These are phyloP conservation scores for Priceomyces haplophilus DNA, from an alignment of 805 yeast genomes.

Conservation along the genomic window DNA sequence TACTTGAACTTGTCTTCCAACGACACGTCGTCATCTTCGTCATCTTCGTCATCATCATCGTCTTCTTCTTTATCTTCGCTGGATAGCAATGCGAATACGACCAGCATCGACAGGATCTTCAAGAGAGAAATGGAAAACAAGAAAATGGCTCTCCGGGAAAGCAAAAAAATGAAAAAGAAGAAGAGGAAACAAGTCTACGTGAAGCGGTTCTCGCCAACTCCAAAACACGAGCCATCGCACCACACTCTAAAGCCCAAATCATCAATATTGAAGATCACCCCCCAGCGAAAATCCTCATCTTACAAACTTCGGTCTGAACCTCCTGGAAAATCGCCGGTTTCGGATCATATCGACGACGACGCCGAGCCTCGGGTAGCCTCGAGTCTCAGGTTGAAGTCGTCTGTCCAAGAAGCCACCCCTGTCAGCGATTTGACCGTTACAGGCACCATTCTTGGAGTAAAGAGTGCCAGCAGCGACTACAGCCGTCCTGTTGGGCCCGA, in stretches of 20 bases:
- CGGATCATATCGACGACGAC: no score
- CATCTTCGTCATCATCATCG: not conserved
- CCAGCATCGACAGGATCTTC: not conserved
- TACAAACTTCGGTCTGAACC: not conserved
- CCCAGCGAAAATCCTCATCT: not conserved
- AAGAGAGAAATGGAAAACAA: conserved; percentile 13
- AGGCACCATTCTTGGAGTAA: not conserved
- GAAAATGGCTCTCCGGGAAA: conserved; percentile 5
- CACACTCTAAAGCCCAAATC: conserved; percentile 38
- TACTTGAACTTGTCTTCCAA: not conserved
- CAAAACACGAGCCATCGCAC: conserved; percentile 43
- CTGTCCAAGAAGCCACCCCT: not conserved
- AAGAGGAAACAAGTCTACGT: conserved; percentile 1
- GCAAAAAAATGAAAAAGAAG: conserved; percentile 4
- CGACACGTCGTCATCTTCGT: not conserved
- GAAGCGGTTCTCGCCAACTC: conserved; percentile 28
- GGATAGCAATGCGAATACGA: not conserved
- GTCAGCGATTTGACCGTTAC: not conserved
- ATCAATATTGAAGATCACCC: conserved; percentile 33
- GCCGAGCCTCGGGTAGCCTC: no score
- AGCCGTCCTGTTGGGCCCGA: not conserved
- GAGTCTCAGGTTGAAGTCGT: conserved; percentile 1
- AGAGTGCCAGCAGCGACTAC: not conserved
- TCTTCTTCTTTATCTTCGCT: not conserved
- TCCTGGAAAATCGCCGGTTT: no score